Evolutionary conservation across 768 basidiomycete species (phyloP).

Genomic region (Russula virescens): DNA sequence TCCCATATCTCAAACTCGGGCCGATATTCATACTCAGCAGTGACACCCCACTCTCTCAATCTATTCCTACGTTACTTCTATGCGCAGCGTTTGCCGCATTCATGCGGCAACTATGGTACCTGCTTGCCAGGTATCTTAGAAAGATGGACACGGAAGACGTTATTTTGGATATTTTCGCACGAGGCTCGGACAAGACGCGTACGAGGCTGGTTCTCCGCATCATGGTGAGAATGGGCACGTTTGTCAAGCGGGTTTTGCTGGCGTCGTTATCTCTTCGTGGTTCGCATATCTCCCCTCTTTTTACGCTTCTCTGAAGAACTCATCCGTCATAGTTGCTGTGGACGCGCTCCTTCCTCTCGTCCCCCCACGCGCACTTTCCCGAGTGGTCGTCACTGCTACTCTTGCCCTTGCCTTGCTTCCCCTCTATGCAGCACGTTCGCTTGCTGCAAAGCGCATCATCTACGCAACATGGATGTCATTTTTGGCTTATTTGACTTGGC

Average conservation of each 20-base stretch:
- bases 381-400: constrained; percentile 37
- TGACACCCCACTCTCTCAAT: constrained; percentile 42
- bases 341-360: constrained; percentile 47
- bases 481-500: constrained; percentile 55
- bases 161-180: constrained; percentile 54
- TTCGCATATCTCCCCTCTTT: constrained; percentile 34
- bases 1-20: constrained; percentile 66
- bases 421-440: constrained; percentile 49
- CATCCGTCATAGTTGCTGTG: constrained; percentile 43
- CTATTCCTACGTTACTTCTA: constrained; percentile 44
- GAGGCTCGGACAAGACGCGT: constrained; percentile 46
- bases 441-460: constrained; percentile 48
- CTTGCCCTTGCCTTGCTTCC: constrained; percentile 43
- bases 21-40: constrained; percentile 55
- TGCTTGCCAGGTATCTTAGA: constrained; percentile 67
- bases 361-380: constrained; percentile 34
- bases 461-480: constrained; percentile 58
- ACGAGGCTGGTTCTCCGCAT: constrained; percentile 41
- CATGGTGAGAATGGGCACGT: constrained; percentile 41
- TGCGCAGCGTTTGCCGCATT: constrained; percentile 57
- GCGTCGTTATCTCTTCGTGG: constrained; percentile 61
- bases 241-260: constrained; percentile 43
- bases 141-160: constrained; percentile 62
- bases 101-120: constrained; percentile 66
- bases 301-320: constrained; percentile 18